Evolutionary conservation across 2,329 filamentous ascomycete species (phyloP), one percentile per base, ranked within the genome.

Genomic region (Orbilia oligospora): DNA sequence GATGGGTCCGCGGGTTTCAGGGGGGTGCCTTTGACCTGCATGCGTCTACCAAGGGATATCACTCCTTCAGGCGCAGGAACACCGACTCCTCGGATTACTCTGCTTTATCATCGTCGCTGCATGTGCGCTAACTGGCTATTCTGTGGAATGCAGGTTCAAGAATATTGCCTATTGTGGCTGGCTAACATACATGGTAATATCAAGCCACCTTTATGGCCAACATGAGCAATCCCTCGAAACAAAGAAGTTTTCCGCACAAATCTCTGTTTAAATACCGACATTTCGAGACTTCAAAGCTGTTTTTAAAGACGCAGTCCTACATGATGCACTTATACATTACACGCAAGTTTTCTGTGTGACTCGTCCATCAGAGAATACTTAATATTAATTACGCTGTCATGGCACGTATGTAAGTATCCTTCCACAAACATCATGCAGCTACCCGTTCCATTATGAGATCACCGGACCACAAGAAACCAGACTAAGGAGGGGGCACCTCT

Each of bases 31-130:
- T 24, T 18, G n/a, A 9, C 30, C 56, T 20, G 56, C 56, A 61
- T 61, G 56, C 56, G 56, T 61, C 56, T 61, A 61, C 36, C 56
- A 61, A 61, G 56, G 56, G 56, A 61, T 61, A 61, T 61, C 24
- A 61, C 56, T 61, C 56, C 56, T 61, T 61, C 33, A 44, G 33
- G 36, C 56, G 56, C 56, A 61, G 56, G 56, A 44, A 61, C 36
- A 61, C 36, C 53, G 30, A 61, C 36, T 38, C 53, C 33, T 22
- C 53, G 33, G 53, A 58, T 38, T 58, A 38, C 53, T 27, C 30
- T 55, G 51, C 51, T 38, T 38, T 58, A 58, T 38, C 30, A 41
- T 38, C 53, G 8, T 27, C 48, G 24, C 53, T 27, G n/a, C 56
- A 61, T 41, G 27, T 33, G 18, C 56, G 16, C 36, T 58, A 38